Evolutionary conservation across 768 basidiomycete species (phyloP).

Genomic region (Sporobolomyces phaffii): DNA sequence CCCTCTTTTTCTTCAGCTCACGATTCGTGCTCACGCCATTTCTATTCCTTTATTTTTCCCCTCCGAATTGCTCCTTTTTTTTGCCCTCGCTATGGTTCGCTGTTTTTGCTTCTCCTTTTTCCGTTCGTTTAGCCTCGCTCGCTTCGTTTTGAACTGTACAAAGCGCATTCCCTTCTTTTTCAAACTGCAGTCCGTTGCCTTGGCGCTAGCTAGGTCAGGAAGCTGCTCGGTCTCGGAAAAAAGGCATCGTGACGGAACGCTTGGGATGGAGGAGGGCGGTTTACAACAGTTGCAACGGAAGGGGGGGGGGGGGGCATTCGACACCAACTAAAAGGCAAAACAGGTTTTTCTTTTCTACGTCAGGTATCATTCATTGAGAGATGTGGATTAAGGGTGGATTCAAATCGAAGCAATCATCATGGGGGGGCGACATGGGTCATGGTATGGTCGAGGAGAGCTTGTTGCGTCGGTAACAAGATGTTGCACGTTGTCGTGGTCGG

Average conservation of each 20-base stretch:
- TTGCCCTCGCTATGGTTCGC: too few relatives aligned
- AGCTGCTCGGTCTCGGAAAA: background rate
- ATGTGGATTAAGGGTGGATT: too few relatives aligned
- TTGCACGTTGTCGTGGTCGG: slow-evolving; percentile 4
- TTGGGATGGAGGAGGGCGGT: background rate
- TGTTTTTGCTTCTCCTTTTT: background rate
- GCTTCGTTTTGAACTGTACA: background rate
- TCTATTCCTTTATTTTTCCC: background rate
- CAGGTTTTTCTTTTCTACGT: too few relatives aligned
- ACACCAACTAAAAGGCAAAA: too few relatives aligned
- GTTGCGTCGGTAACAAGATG: background rate
- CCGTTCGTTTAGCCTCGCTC: background rate
- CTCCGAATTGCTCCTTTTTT: too few relatives aligned
- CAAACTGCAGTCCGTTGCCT: too few relatives aligned
- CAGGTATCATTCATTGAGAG: too few relatives aligned
- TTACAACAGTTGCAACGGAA: too few relatives aligned
- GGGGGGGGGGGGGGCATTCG: too few relatives aligned
- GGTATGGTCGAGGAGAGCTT: background rate
- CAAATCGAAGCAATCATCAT: background rate
- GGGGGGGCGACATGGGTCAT: background rate
- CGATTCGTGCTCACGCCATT: background rate
- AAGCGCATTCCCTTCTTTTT: background rate
- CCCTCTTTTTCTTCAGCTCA: background rate
- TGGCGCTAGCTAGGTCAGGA: too few relatives aligned
- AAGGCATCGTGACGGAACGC: background rate